These are phyloP conservation scores for Aaosphaeria pasadenensis DNA, from an alignment of 2,329 filamentous ascomycete species.

Conservation along the genomic window DNA sequence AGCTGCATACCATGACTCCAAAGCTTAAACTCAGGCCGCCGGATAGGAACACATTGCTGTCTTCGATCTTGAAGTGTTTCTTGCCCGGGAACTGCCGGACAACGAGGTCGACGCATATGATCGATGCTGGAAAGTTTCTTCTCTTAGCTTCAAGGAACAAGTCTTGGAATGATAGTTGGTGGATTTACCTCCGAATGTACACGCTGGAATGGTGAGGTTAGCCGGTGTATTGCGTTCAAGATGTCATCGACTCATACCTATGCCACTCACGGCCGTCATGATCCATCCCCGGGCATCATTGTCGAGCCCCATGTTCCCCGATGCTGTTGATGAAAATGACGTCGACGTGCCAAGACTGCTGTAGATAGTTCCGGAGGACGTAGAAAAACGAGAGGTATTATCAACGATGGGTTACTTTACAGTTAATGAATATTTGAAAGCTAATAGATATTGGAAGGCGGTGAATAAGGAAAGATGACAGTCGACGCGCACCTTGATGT, in stretches of 20 bases:
- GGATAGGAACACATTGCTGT: conserved; percentile 84
- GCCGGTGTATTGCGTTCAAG: conserved; percentile 1
- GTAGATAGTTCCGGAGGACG: too few relatives aligned
- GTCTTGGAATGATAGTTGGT: background rate
- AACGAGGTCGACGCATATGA: conserved; percentile 83
- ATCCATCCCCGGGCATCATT: conserved; percentile 88
- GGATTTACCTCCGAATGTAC: conserved; percentile 34
- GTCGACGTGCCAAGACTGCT: too few relatives aligned
- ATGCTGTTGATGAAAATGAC: too few relatives aligned
- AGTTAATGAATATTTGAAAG: too few relatives aligned
- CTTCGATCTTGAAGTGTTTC: conserved; percentile 78
- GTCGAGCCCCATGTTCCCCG: conserved; percentile 26
- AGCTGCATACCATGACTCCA: conserved; percentile 78
- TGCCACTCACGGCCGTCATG: conserved; percentile 78
- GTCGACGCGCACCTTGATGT: too few relatives aligned
- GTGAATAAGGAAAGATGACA: too few relatives aligned
- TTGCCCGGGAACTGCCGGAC: conserved; percentile 70
- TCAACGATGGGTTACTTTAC: too few relatives aligned
- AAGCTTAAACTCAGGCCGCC: conserved; percentile 89
- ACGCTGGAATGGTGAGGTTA: conserved; percentile 26
- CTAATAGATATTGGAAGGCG: too few relatives aligned
- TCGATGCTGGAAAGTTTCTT: conserved; percentile 57
- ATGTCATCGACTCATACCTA: conserved; percentile 49
- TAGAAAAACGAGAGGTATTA: too few relatives aligned
- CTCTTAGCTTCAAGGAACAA: background rate